Conservation (phyloP, 2,329 filamentous ascomycete genomes). For the Knufia petricola region DNA sequence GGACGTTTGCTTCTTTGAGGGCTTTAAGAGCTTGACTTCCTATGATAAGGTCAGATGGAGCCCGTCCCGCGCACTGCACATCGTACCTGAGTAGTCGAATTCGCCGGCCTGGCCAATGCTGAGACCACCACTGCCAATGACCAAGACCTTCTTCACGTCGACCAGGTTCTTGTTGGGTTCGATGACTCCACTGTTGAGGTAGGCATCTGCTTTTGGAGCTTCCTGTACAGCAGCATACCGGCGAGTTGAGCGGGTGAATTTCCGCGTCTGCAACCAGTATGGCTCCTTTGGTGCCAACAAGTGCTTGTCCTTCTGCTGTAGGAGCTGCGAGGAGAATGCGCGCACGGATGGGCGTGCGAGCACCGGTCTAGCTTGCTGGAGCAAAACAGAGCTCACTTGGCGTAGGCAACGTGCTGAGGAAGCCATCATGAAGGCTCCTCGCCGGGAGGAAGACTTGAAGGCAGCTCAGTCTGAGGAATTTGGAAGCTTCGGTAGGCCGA, state of each 20-base stretch:
- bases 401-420: conserved; percentile 18
- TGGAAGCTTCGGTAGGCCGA: not conserved
- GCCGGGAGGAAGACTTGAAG: not conserved
- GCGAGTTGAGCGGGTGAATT: conserved; percentile 33
- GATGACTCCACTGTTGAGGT: conserved; percentile 78
- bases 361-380: conserved; percentile 16
- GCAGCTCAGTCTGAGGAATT: not conserved
- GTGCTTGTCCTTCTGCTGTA: conserved; percentile 21
- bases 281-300: conserved; percentile 29
- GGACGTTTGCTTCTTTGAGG: conserved; percentile 85
- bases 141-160: conserved; percentile 91
- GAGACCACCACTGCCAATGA: conserved; percentile 90
- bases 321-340: not conserved
- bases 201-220: conserved; percentile 74
- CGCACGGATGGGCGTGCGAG: conserved; percentile 11
- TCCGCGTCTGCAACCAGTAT: conserved; percentile 34
- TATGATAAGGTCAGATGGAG: conserved; percentile 31
- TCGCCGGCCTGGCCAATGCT: conserved; percentile 96
- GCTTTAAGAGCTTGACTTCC: conserved; percentile 95
- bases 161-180: conserved; percentile 66
- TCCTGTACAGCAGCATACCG: conserved; percentile 46
- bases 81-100: conserved; percentile 94
- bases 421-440: conserved; percentile 16
- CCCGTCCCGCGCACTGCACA: conserved; percentile 9
- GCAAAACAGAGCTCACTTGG: conserved; percentile 16